These are phyloP conservation scores for Dentiscutata heterogama DNA, from an alignment of 371 early-diverging fungal genomes.

Conservation along the genomic window DNA sequence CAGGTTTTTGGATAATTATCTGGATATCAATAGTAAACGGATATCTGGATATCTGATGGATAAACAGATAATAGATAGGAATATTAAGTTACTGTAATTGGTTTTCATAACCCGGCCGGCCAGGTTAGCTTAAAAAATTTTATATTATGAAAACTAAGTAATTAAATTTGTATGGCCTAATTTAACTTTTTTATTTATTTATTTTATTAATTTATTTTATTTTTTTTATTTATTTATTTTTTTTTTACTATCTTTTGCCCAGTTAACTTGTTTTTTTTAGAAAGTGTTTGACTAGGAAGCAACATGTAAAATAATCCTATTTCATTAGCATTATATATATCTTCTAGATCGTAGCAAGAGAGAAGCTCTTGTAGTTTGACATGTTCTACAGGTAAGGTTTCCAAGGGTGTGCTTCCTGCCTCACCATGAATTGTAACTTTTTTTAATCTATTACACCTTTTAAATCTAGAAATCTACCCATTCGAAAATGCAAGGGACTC, in stretches of 20 bases:
- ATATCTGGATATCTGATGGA: too few relatives aligned
- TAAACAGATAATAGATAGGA: too few relatives aligned
- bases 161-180: too few relatives aligned
- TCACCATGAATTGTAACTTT: neutral
- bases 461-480: constrained; percentile 13
- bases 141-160: too few relatives aligned
- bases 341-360: neutral
- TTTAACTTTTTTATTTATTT: too few relatives aligned
- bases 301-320: neutral
- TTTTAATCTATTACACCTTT: neutral
- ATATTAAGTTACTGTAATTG: too few relatives aligned
- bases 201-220: too few relatives aligned
- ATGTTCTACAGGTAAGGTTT: neutral
- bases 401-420: constrained; percentile 1
- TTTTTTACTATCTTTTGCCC: neutral
- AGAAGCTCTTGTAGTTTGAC: constrained; percentile 18
- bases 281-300: neutral
- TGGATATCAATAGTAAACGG: too few relatives aligned
- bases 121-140: too few relatives aligned
- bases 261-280: neutral
- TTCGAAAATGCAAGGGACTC: neutral
- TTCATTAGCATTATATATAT: constrained; percentile 27
- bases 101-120: too few relatives aligned
- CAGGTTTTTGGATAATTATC: too few relatives aligned
- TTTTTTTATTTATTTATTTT: too few relatives aligned